phyloP scores from a whole-genome alignment of 163 green algal species.

The Scenedesmus sp. region DNA sequence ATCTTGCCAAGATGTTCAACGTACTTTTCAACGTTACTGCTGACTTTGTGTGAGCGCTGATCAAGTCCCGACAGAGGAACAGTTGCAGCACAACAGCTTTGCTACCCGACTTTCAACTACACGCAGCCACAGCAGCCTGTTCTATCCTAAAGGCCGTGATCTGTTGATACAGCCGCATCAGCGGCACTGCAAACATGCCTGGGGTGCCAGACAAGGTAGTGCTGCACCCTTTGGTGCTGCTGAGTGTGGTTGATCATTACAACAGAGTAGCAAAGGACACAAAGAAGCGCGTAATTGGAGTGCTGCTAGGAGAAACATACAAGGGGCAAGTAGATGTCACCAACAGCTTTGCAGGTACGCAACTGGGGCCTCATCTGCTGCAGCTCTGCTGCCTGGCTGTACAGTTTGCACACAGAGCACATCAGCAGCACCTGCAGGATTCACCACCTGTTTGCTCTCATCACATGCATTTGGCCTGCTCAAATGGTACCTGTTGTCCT shows the following conservation, averaged over 20 bases:
- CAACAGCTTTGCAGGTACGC: slow-evolving; percentile 96
- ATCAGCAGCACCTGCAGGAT: no score
- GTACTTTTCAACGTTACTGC: not conserved
- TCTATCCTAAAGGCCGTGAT: not conserved
- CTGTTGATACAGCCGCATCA: not conserved
- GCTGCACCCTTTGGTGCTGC: slow-evolving; percentile 97
- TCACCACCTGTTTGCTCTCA: no score
- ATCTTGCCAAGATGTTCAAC: not conserved
- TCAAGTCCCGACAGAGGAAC: not conserved
- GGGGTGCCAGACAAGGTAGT: slow-evolving; percentile 78
- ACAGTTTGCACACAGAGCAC: not conserved
- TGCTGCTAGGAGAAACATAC: slow-evolving; percentile 92
- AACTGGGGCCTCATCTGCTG: not conserved
- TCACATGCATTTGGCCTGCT: no score
- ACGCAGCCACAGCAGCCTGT: not conserved
- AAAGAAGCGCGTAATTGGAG: slow-evolving; percentile 94
- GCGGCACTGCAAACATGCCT: slow-evolving; percentile 1
- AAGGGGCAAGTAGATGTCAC: slow-evolving; percentile 95
- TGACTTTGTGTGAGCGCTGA: not conserved
- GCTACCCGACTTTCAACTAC: not conserved
- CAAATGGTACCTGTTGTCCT: no score
- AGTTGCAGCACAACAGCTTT: slow-evolving; percentile 3
- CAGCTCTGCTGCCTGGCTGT: not conserved
- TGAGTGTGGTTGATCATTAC: slow-evolving; percentile 97
- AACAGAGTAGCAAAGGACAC: slow-evolving; percentile 92